These are phyloP conservation scores for Leishmania braziliensis DNA, from an alignment of 208 protist species.

Conservation along the genomic window DNA sequence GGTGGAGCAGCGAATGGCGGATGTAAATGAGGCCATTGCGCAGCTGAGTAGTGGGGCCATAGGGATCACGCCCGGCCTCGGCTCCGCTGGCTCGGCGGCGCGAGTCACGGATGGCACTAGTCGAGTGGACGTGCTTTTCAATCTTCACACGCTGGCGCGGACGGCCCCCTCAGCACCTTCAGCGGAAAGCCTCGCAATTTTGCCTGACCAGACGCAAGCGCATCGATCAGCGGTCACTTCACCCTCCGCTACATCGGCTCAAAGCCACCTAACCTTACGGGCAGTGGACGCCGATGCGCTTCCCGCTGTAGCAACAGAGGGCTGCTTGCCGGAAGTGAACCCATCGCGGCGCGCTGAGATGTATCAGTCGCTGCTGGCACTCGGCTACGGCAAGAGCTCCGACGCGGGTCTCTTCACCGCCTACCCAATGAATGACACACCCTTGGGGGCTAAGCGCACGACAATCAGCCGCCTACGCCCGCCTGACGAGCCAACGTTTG, in stretches of 20 bases:
- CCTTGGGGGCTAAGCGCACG: constrained; percentile 10
- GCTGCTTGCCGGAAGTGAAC: background rate
- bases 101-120: constrained; percentile 1
- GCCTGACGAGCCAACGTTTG: constrained; percentile 50
- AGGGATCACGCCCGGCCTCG: too few species aligned
- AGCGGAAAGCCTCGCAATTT: background rate
- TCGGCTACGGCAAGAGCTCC: background rate
- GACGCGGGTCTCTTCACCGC: constrained; percentile 1
- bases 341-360: background rate
- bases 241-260: background rate
- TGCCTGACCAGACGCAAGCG: background rate
- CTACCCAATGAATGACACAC: background rate
- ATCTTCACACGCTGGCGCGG: background rate
- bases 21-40: constrained; percentile 81
- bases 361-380: constrained; percentile 23
- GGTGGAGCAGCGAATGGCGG: constrained; percentile 85
- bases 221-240: background rate
- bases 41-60: constrained; percentile 38
- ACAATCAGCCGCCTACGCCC: constrained; percentile 59
- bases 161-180: background rate
- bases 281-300: constrained; percentile 3
- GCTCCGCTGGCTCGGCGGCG: background rate
- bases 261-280: constrained; percentile 22
- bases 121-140: background rate
- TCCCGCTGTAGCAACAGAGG: background rate